Percentiles rank a stretch among this genome's conserved stretches.
Evolutionary conservation across 2,329 filamentous ascomycete species (phyloP).

Genomic region (Colletotrichum plurivorum): DNA sequence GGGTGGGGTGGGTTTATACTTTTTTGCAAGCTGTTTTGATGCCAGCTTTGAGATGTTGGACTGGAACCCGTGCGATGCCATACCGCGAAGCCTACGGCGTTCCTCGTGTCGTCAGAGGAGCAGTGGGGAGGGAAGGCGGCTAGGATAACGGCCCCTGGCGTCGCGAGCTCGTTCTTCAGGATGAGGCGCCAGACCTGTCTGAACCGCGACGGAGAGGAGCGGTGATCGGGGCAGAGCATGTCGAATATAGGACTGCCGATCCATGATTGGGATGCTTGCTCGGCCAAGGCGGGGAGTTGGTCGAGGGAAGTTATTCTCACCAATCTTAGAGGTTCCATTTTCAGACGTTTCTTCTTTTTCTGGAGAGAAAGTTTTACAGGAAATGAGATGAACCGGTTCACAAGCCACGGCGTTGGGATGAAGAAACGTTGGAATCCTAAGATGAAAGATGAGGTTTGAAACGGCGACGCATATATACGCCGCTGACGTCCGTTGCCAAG

Average conservation of each 20-base stretch:
- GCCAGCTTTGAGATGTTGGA: slow-evolving; percentile 2
- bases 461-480: no score
- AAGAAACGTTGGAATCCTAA: no score
- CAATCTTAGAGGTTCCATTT: neutral
- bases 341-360: no score
- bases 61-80: neutral
- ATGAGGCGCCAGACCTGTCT: slow-evolving; percentile 3
- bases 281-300: neutral
- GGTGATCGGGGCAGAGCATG: neutral
- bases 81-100: neutral
- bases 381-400: no score
- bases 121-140: neutral
- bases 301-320: neutral
- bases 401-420: no score
- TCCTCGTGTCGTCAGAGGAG: neutral
- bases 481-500: no score
- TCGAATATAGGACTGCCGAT: neutral
- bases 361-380: no score
- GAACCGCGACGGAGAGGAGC: neutral
- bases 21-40: neutral
- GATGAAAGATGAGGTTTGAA: no score
- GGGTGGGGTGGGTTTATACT: no score
- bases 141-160: neutral
- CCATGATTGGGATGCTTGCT: neutral
- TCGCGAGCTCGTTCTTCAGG: neutral